Conservation (phyloP, 2,329 filamentous ascomycete species). For the Juglanconis oblonga region DNA sequence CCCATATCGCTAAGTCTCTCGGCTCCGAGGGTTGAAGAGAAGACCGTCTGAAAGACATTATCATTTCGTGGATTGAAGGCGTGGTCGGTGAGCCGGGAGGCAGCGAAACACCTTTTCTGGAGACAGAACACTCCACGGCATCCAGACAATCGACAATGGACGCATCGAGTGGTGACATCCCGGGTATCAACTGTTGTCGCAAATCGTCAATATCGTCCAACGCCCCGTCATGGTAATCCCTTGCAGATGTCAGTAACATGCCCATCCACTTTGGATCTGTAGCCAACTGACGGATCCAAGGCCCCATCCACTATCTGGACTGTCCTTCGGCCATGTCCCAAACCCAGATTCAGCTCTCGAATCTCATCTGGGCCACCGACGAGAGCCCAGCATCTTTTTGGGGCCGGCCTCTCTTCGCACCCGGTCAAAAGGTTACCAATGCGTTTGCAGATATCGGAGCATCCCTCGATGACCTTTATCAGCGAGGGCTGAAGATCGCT, state of each 20-base stretch:
- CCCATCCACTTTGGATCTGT: neutral
- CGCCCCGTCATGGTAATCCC: neutral
- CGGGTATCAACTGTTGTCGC: neutral
- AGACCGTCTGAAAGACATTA: constrained; percentile 4
- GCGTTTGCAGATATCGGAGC: constrained; percentile 10
- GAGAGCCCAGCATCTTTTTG: constrained; percentile 13
- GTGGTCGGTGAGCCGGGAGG: neutral
- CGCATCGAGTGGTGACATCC: neutral
- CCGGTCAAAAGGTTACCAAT: constrained; percentile 7
- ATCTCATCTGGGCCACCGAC: constrained; percentile 10
- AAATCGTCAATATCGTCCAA: constrained; percentile 5
- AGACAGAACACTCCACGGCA: constrained; percentile 8
- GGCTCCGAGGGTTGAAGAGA: neutral
- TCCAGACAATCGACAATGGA: constrained; percentile 10
- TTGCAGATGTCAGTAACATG: neutral
- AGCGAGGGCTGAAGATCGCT: neutral
- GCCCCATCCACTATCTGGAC: constrained; percentile 11
- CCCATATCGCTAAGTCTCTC: neutral
- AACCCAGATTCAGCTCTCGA: neutral
- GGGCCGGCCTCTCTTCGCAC: constrained; percentile 10
- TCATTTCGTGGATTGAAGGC: constrained; percentile 8
- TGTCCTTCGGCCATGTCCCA: constrained; percentile 12
- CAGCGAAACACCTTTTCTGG: neutral
- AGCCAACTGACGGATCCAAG: constrained; percentile 11
- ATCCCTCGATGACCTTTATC: constrained; percentile 7